Base-by-base conservation (phyloP, 495 filamentous ascomycete genomes). In the Aspergillus haitiensis region DNA sequence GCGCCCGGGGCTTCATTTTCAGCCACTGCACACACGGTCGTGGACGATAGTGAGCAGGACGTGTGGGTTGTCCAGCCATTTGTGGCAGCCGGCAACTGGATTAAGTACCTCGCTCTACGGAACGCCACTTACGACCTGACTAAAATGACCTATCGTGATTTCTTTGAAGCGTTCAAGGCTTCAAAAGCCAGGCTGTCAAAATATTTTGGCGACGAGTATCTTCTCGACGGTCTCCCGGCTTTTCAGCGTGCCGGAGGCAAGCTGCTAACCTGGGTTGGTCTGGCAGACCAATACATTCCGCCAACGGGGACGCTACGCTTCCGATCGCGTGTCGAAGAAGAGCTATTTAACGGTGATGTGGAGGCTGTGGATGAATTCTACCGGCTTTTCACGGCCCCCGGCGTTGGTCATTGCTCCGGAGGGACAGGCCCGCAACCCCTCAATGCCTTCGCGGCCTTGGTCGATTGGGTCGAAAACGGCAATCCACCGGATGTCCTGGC, bases 241-340 rank as follows among this genome's bases (percentile, higher is more conserved):
- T 79, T 74, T 53, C 52, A 58, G 5, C 45, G 57, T 2, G 37
- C 40, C 0, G 78, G 78, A 7, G 76, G 75, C 9, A 80, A 77
- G 61, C 66, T 81, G 32, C 34, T 81, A n/a, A 70, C 65, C n/a
- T 79, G 69, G 64, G 74, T 78, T 37, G 76, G 76, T 0, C 51
- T 67, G 18, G 54, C 64, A 1, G 68, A 72, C 16, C 55, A 64
- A 6, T 44, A 60, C 7, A 60, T 72, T 50, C 62, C 58, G 2
- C 59, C 64, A 0, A 55, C 10, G 5, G 33, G 21, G 36, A 15
- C 50, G 2, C 11, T 64, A 11, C 52, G 58, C 0, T 66, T 61
- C 9, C 48, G 61, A 9, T 52, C 66, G 7, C 58, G 64, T 31
- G 53, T 67, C 46, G 46, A 36, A 7, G 37, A 58, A 9, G 52